phyloP scores from a whole-genome alignment of 2,329 filamentous ascomycete species.

The Microcyclosporella mali region DNA sequence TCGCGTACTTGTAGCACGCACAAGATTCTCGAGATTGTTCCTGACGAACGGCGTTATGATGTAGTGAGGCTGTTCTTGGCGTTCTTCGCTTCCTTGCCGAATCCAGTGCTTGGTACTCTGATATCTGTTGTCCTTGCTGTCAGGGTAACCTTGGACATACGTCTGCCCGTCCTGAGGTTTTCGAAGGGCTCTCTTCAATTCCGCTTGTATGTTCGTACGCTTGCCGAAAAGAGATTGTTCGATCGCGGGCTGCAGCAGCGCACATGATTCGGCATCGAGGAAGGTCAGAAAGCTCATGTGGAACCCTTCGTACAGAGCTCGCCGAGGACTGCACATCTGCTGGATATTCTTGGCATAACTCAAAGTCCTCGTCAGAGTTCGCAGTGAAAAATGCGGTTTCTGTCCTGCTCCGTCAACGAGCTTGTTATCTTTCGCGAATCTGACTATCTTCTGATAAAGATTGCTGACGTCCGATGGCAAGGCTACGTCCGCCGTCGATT shows the following conservation, averaged over 20 bases:
- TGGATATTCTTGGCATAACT: slow-evolving; percentile 82
- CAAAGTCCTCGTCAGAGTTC: slow-evolving; percentile 84
- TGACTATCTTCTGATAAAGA: slow-evolving; percentile 83
- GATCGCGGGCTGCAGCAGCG: slow-evolving; percentile 70
- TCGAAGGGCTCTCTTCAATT: slow-evolving; percentile 72
- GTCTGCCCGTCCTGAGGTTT: slow-evolving; percentile 67
- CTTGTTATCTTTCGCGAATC: slow-evolving; percentile 69
- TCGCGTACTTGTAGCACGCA: slow-evolving; percentile 84
- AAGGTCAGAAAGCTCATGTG: slow-evolving; percentile 97
- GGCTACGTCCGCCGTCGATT: slow-evolving; percentile 62
- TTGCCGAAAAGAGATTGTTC: slow-evolving; percentile 70
- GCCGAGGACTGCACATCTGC: slow-evolving; percentile 73
- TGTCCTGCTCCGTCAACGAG: slow-evolving; percentile 94
- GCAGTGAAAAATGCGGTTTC: slow-evolving; percentile 91
- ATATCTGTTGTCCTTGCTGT: no score
- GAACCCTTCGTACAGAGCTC: slow-evolving; percentile 89
- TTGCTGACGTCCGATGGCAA: slow-evolving; percentile 74
- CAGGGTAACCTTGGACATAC: slow-evolving; percentile 58
- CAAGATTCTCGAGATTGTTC: slow-evolving; percentile 87
- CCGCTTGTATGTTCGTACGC: slow-evolving; percentile 60
- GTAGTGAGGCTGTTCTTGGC: slow-evolving; percentile 75
- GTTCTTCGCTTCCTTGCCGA: slow-evolving; percentile 61
- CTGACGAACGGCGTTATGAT: slow-evolving; percentile 96
- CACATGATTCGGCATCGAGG: slow-evolving; percentile 74
- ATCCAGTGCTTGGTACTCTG: slow-evolving; percentile 56